phyloP scores from a whole-genome alignment of 495 filamentous ascomycete genomes.

The Tirmania nivea region DNA sequence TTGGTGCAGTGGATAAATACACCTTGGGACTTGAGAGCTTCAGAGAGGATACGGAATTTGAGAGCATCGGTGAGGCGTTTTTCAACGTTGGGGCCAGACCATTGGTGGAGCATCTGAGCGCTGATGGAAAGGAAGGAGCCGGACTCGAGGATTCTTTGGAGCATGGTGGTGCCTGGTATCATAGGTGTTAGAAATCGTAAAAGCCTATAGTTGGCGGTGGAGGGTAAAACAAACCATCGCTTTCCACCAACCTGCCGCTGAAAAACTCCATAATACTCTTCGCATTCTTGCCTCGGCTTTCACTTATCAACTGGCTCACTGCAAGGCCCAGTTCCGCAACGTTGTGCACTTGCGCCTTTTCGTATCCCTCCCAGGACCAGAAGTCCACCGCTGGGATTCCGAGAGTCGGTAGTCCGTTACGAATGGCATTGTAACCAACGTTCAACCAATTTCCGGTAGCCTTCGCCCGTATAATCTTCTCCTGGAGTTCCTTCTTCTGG shows the following conservation, averaged over 20 bases:
- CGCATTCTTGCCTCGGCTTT: background rate
- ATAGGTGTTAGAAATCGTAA: too few relatives aligned
- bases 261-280: background rate
- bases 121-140: background rate
- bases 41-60: slow-evolving; percentile 1
- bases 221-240: background rate
- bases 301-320: background rate
- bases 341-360: background rate
- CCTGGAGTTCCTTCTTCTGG: background rate
- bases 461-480: background rate
- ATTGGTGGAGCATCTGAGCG: background rate
- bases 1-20: slow-evolving; percentile 11
- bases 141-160: background rate
- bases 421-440: background rate
- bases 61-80: background rate
- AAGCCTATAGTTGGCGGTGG: too few relatives aligned
- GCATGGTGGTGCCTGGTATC: background rate
- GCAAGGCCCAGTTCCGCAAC: background rate
- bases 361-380: background rate
- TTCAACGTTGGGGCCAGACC: background rate
- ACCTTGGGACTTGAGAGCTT: slow-evolving; percentile 3
- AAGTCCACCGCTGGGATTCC: background rate
- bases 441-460: background rate
- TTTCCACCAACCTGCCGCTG: background rate
- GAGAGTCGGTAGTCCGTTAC: background rate